A percentile compares a stretch with the other conserved stretches of the same genome.
These are phyloP conservation scores for Sambucus nigra DNA, from an alignment of 129 eudicot species.

Conservation along the genomic window DNA sequence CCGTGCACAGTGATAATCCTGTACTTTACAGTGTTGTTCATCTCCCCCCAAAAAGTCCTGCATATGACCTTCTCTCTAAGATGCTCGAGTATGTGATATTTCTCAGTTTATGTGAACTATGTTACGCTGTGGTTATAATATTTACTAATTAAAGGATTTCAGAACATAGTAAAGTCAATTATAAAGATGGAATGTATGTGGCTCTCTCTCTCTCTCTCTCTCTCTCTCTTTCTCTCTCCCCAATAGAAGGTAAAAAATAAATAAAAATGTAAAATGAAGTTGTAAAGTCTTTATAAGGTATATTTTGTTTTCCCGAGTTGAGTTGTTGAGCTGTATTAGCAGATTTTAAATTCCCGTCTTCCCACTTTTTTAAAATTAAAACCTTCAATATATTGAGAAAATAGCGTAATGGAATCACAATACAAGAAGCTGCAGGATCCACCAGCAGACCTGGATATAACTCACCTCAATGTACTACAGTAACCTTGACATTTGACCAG, in stretches of 20 bases:
- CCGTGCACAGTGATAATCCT: constrained; percentile 68
- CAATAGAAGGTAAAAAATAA: no score
- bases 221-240: no score
- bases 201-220: no score
- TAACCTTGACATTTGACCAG: background rate
- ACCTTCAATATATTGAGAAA: background rate
- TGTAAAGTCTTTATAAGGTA: background rate
- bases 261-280: no score
- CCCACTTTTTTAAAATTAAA: background rate
- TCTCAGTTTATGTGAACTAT: constrained; percentile 7
- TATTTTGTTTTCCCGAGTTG: background rate
- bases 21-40: constrained; percentile 90
- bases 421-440: background rate
- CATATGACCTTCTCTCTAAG: constrained; percentile 92
- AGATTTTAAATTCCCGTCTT: background rate
- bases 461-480: background rate
- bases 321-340: background rate
- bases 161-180: background rate
- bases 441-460: background rate
- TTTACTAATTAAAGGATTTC: background rate
- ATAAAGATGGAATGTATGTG: no score
- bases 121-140: background rate
- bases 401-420: background rate
- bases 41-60: constrained; percentile 76
- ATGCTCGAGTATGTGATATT: constrained; percentile 85